Base-by-base conservation (phyloP, 768 basidiomycete genomes). In the Hysterangium stoloniferum region DNA sequence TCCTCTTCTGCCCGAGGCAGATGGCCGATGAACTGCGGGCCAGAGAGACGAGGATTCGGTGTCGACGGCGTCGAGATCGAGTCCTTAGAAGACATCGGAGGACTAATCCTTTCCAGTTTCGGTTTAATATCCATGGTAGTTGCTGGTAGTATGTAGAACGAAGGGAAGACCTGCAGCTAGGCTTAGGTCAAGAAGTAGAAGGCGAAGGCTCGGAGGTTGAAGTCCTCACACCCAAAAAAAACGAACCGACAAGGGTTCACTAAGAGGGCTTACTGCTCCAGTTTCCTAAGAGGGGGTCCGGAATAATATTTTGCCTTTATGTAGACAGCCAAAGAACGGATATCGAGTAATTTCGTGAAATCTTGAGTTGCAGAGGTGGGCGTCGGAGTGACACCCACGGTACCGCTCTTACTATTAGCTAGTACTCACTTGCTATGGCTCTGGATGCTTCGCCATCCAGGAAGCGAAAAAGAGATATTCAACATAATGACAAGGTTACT, bases 1-100 rank as follows among this genome's bases (percentile, higher is more conserved):
- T 73, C 80, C 47, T 78, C 71, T 59, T 84, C 80, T 27, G 91
- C 92, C 40, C 76, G 64, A 8, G 91, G 88, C 41, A 96, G 77
- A 67, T 91, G 71, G 6, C 77, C 77, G 56, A 97, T 88, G 61
- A 96, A 77, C 69, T 86, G 86, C 15, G 76, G 74, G 19, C 66
- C 62, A 32, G 51, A 29, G n/a, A 34, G 52, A 52, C 44, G 44
- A 19, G 52, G 52, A 11, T 43, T 45, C 27, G 52, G 45, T 27
- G 52, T 46, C 20, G 45, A 35, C 6, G 52, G 28, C 33, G 52
- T 51, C 19, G 47, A 48, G 9, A 34, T 15, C 25, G 49, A 42
- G 6, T 51, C 49, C 20, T n/a, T 41, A 25, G 31, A 33, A 17
- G 31, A 31, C n/a, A 20, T 25, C 19, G 49, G 37, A 32, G 49